phyloP scores from a whole-genome alignment of 192 early-diverging fungal genomes.

The Backusella mclennaniae region DNA sequence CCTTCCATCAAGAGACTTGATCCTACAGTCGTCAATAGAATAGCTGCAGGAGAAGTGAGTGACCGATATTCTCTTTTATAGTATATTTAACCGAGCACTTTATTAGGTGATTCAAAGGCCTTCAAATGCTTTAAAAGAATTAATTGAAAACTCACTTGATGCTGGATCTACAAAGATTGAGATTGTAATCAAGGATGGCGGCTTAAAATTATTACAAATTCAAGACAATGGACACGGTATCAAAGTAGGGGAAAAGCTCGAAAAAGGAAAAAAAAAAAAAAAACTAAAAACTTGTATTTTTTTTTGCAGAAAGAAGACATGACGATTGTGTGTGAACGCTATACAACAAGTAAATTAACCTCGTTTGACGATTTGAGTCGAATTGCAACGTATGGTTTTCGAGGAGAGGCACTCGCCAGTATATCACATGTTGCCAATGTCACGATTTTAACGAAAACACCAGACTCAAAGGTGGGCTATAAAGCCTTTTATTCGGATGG shows the following conservation, averaged over 20 bases:
- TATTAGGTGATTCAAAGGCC: slow-evolving; percentile 87
- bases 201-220: slow-evolving; percentile 91
- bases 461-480: slow-evolving; percentile 74
- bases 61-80: not conserved
- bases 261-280: not conserved
- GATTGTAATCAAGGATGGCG: slow-evolving; percentile 85
- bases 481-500: slow-evolving; percentile 88
- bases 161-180: slow-evolving; percentile 86
- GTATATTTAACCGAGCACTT: no score
- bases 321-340: slow-evolving; percentile 88
- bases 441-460: slow-evolving; percentile 78
- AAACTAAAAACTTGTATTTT: not conserved
- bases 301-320: slow-evolving; percentile 70
- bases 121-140: slow-evolving; percentile 94
- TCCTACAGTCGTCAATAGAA: slow-evolving; percentile 87
- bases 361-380: slow-evolving; percentile 80
- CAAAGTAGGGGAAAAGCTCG: slow-evolving; percentile 32
- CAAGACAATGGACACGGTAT: slow-evolving; percentile 97
- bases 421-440: slow-evolving; percentile 95
- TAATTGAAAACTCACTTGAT: slow-evolving; percentile 96
- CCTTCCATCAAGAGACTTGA: slow-evolving; percentile 76
- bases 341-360: slow-evolving; percentile 91
- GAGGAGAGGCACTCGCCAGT: slow-evolving; percentile 96
- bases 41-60: slow-evolving; percentile 92
- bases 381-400: slow-evolving; percentile 93